phyloP scores from a whole-genome alignment of 2,329 filamentous ascomycete genomes.

The Paradendryphiella salina region DNA sequence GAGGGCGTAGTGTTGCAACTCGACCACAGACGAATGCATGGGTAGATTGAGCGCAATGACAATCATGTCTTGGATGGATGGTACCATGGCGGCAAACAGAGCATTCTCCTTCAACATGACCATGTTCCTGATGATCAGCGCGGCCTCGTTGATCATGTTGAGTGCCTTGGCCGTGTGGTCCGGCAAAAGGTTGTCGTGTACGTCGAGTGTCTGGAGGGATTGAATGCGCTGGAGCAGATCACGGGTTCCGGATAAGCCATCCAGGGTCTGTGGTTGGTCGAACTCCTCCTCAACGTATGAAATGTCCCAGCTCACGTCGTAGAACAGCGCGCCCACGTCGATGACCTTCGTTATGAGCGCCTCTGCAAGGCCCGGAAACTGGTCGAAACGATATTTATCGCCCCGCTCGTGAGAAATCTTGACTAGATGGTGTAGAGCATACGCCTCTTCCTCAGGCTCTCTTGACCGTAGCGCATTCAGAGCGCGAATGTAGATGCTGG shows the following conservation, averaged over 20 bases:
- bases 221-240: slow-evolving; percentile 74
- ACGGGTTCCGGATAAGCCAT: slow-evolving; percentile 67
- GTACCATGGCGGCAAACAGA: slow-evolving; percentile 73
- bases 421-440: slow-evolving; percentile 88
- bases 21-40: slow-evolving; percentile 69
- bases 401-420: slow-evolving; percentile 94
- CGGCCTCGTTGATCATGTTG: slow-evolving; percentile 80
- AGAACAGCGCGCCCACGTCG: slow-evolving; percentile 76
- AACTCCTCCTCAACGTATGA: slow-evolving; percentile 64
- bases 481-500: slow-evolving; percentile 89
- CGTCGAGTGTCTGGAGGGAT: slow-evolving; percentile 59
- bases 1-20: slow-evolving; percentile 86
- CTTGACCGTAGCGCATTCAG: slow-evolving; percentile 80
- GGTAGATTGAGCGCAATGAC: slow-evolving; percentile 82
- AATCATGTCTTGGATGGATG: slow-evolving; percentile 76
- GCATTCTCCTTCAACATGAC: slow-evolving; percentile 91
- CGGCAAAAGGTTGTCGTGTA: slow-evolving; percentile 71
- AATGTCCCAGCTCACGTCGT: slow-evolving; percentile 79
- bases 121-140: slow-evolving; percentile 91
- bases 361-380: slow-evolving; percentile 85
- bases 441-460: slow-evolving; percentile 81
- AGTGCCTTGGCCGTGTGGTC: slow-evolving; percentile 71
- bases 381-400: slow-evolving; percentile 94
- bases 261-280: slow-evolving; percentile 56
- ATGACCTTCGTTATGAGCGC: slow-evolving; percentile 83